These are phyloP conservation scores for Casaregolazyma suthepensis DNA, from an alignment of 1,139 yeast species.

Conservation along the genomic window DNA sequence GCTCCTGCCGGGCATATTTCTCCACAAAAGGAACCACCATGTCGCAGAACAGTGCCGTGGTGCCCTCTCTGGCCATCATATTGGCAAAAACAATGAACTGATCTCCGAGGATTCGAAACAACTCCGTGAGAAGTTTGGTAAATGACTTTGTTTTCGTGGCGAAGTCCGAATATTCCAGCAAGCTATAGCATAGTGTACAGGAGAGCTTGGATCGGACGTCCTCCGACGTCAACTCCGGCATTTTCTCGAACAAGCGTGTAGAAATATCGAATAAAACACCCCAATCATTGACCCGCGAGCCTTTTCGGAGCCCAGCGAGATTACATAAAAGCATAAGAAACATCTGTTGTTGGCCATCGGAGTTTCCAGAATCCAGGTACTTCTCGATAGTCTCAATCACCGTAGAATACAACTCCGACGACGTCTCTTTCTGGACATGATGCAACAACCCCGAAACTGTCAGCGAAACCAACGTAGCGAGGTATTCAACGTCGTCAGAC, in stretches of 20 bases:
- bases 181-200: neutral
- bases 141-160: conserved; percentile 20
- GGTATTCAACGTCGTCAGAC: conserved; percentile 12
- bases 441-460: conserved; percentile 43
- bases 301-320: conserved; percentile 34
- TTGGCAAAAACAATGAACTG: conserved; percentile 35
- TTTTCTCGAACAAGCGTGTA: neutral
- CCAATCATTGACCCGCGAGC: conserved; percentile 36
- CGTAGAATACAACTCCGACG: conserved; percentile 37
- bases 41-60: neutral
- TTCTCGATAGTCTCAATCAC: conserved; percentile 16
- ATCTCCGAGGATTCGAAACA: conserved; percentile 9
- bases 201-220: neutral
- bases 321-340: conserved; percentile 24
- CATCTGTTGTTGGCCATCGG: conserved; percentile 4
- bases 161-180: conserved; percentile 22
- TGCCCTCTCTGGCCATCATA: conserved; percentile 26
- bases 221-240: neutral
- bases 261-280: conserved; percentile 13
- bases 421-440: conserved; percentile 54
- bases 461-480: conserved; percentile 17
- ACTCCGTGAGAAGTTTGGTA: conserved; percentile 13
- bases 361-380: neutral
- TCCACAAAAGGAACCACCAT: neutral
- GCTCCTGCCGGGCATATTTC: neutral